Conservation (phyloP, 148 eudicot species). For the Vaccinium darrowii region DNA sequence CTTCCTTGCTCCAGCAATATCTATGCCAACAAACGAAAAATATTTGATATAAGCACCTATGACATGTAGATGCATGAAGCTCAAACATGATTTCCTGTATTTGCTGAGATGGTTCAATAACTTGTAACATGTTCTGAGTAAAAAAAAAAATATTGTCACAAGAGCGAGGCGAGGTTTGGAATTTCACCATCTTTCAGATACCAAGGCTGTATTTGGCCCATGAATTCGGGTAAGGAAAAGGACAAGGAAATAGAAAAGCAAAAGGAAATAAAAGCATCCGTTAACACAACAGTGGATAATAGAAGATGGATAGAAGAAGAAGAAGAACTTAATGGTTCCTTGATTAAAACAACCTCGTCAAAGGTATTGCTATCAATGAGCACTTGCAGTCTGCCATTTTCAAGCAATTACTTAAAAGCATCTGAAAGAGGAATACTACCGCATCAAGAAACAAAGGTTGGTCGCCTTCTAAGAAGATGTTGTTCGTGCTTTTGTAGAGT, state of each 20-base stretch:
- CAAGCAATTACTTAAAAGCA: not conserved
- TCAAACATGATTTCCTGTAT: not conserved
- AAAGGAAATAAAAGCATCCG: not conserved
- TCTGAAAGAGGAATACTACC: constrained; percentile 37
- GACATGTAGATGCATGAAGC: constrained; percentile 5
- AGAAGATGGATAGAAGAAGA: not conserved
- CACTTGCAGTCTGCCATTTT: not conserved
- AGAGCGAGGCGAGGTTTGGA: too few relatives aligned
- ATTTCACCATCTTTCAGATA: not conserved
- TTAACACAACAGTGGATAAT: not conserved
- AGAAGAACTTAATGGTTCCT: not conserved
- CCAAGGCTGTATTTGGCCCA: not conserved
- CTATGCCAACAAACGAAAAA: constrained; percentile 32
- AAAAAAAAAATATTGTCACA: not conserved
- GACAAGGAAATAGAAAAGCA: not conserved
- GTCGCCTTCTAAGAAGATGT: constrained; percentile 58
- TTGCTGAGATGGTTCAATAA: not conserved
- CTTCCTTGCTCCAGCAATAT: constrained; percentile 68
- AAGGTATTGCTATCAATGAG: not conserved
- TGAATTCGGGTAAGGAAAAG: not conserved
- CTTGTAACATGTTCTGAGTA: not conserved
- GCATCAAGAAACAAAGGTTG: constrained; percentile 90
- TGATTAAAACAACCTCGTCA: not conserved
- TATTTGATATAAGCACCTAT: not conserved
- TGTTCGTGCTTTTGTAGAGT: constrained; percentile 75